Evolutionary conservation across 139 green algal genomes (phyloP), one percentile per base, ranked within the genome.

Genomic region (Limnomonas spitsbergensis): DNA sequence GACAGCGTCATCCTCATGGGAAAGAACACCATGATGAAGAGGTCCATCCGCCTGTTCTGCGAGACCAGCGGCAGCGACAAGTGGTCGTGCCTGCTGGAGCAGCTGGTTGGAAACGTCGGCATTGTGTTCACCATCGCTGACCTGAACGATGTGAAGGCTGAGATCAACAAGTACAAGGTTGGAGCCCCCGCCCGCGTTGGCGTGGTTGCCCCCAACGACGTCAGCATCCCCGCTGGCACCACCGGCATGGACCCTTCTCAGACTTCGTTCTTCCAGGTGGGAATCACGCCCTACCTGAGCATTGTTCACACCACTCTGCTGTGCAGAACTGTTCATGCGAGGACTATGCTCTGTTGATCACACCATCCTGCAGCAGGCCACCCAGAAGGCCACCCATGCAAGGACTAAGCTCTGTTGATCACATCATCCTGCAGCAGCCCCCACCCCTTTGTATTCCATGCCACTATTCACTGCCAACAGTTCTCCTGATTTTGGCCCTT

Each of bases 1-100:
- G 79, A 95, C 75, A 92, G 83, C 53, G 81, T 93, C 52, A 92
- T 99, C 42, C 90, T 99, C 32, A 99, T 99, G 96, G 96, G 96
- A 77, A 99, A 99, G 93, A 99, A 99, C 94, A 99, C 96, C 68
- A 91, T 99, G 90, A 97, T 99, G 89, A 97, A 97, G 84, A 88
- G 91, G 81, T 97, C 80, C 89, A 96, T 99, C 82, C 86, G 93
- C 76, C 83, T 95, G 56, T 98, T 98, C 93, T 89, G 82, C 76
- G 94, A 99, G 86, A 81, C 89, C 70, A 97, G 90, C 39, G 90
- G 90, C 75, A 91, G 98, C 85, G 86, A 95, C 79, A 89, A 91
- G 75, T 98, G 94, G 94, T 79, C 83, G 32, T 73, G 79, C 53
- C 84, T 99, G 56, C 78, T 98, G 47, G 89, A 95, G 39, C 75